These are phyloP conservation scores for Tulasnella sp. DNA, from an alignment of 768 basidiomycete genomes.

Conservation along the genomic window DNA sequence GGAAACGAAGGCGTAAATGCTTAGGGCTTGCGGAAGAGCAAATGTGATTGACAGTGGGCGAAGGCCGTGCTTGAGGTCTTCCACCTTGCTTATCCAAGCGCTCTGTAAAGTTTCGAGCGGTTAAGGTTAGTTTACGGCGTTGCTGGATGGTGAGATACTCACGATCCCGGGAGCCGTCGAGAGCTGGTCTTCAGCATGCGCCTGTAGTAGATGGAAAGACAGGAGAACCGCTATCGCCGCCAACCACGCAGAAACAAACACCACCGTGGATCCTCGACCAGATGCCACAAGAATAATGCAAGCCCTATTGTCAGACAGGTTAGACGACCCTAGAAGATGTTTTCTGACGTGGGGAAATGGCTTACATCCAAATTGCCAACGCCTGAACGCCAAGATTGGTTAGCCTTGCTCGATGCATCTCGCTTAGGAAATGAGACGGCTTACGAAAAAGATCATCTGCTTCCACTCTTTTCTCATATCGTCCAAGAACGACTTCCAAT, in stretches of 20 bases:
- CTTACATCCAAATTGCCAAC: conserved; percentile 18
- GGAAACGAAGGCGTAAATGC: conserved; percentile 4
- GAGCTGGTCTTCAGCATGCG: background rate
- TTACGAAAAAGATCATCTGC: background rate
- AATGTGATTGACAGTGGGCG: conserved; percentile 24
- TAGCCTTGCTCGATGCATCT: background rate
- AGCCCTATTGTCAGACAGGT: background rate
- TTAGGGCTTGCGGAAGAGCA: conserved; percentile 10
- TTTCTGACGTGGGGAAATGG: background rate
- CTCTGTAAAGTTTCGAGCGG: background rate
- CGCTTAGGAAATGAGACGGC: background rate
- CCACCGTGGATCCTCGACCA: background rate
- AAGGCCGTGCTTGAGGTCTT: conserved; percentile 16
- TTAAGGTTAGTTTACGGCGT: too few relatives aligned
- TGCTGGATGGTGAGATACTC: background rate
- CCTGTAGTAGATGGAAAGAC: background rate
- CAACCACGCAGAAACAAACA: background rate
- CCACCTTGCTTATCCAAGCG: conserved; percentile 15
- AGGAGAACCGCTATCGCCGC: background rate
- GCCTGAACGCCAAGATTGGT: background rate
- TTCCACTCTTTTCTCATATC: conserved; percentile 20
- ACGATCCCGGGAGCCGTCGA: conserved; percentile 16
- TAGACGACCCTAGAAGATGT: too few relatives aligned
- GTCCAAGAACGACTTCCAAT: conserved; percentile 21
- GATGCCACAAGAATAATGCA: background rate